These are phyloP conservation scores for Linaria vulgaris DNA, from an alignment of 257 asterid genomes.

Conservation along the genomic window DNA sequence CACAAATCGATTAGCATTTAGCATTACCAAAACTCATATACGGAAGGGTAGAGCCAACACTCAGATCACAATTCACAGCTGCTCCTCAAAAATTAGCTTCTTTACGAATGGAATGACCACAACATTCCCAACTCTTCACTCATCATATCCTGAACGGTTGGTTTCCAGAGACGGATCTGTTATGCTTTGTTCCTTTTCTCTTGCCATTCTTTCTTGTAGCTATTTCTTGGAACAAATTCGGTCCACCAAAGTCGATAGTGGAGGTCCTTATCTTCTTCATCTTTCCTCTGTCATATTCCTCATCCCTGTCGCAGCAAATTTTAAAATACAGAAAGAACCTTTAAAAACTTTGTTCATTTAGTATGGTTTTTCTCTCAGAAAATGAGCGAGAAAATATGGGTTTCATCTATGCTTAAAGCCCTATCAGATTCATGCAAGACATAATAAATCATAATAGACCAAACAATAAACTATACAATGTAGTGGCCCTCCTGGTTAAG, in stretches of 20 bases:
- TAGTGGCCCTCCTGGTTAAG: neutral
- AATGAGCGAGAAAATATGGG: no score
- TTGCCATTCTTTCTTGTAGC: constrained; percentile 43
- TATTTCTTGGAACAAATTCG: constrained; percentile 77
- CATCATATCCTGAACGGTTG: constrained; percentile 64
- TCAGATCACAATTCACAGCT: neutral
- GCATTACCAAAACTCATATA: neutral
- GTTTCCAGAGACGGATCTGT: constrained; percentile 38
- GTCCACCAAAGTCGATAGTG: constrained; percentile 48
- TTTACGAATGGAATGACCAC: constrained; percentile 9
- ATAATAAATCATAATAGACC: no score
- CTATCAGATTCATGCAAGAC: no score
- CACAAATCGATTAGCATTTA: neutral
- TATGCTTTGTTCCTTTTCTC: constrained; percentile 45
- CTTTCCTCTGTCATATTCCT: constrained; percentile 91
- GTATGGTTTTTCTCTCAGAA: no score
- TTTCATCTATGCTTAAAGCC: no score
- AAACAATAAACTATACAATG: neutral
- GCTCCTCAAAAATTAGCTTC: neutral
- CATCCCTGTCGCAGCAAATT: constrained; percentile 60
- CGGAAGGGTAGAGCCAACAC: neutral
- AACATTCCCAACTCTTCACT: constrained; percentile 16
- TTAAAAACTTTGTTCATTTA: no score
- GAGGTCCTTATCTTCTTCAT: constrained; percentile 74
- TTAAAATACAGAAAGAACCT: no score